Conservation (phyloP, 441 rosid genomes). For the Erodium chrysanthum region DNA sequence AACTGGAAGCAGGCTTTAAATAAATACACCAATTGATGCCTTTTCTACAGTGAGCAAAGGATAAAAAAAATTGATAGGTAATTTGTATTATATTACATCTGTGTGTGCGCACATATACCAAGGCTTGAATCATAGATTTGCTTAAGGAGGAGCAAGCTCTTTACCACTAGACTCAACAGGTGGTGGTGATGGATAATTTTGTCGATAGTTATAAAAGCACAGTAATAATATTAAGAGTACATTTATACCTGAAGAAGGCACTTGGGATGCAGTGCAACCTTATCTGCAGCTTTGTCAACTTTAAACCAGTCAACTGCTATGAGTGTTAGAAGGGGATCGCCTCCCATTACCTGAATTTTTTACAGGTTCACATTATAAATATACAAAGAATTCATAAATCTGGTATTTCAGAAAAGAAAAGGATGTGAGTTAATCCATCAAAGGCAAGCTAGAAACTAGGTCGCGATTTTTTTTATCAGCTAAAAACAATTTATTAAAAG, state of each 20-base stretch:
- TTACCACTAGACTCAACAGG: not conserved
- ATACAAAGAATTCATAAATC: not conserved
- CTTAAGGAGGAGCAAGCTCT: not conserved
- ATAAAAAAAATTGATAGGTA: too few relatives aligned
- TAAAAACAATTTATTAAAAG: not conserved
- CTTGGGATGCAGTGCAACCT: slow-evolving; percentile 67
- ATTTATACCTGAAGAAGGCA: slow-evolving; percentile 76
- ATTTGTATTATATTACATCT: not conserved
- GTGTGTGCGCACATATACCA: not conserved
- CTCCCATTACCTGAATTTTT: slow-evolving; percentile 64
- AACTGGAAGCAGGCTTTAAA: not conserved
- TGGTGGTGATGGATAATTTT: not conserved
- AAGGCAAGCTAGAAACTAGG: too few relatives aligned
- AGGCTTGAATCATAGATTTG: not conserved
- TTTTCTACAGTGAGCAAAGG: not conserved
- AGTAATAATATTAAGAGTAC: not conserved
- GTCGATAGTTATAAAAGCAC: not conserved
- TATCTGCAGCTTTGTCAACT: slow-evolving; percentile 59
- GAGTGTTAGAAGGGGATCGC: slow-evolving; percentile 85
- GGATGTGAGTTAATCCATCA: not conserved
- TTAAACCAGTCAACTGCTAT: slow-evolving; percentile 90
- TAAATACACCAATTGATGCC: not conserved
- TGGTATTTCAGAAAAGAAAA: not conserved
- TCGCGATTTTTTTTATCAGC: too few relatives aligned
- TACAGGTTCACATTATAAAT: not conserved